These are phyloP conservation scores for Roridomyces roridus DNA, from an alignment of 768 basidiomycete genomes.

Conservation along the genomic window DNA sequence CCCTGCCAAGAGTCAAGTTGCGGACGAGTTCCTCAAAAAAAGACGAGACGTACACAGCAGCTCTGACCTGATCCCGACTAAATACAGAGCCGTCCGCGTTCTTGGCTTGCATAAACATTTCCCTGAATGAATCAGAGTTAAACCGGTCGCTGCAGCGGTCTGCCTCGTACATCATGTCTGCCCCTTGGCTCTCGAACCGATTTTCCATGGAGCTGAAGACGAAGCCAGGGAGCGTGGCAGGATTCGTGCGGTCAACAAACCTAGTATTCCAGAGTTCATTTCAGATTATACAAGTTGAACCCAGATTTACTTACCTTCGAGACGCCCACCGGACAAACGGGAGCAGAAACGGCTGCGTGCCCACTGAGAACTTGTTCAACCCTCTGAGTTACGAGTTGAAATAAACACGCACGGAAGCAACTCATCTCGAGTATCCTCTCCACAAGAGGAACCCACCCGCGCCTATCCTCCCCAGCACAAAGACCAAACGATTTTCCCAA, in stretches of 20 bases:
- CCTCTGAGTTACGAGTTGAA: background rate
- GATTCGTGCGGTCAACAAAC: background rate
- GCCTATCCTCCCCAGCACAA: slow-evolving; percentile 2
- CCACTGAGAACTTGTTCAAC: background rate
- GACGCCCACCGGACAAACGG: background rate
- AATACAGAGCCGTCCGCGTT: slow-evolving; percentile 13
- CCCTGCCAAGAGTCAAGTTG: background rate
- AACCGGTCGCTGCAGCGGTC: too few species aligned
- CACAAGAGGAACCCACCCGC: background rate
- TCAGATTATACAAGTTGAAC: background rate
- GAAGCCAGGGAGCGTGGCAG: background rate
- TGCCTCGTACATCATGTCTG: slow-evolving; percentile 15
- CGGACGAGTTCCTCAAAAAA: background rate
- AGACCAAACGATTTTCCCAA: slow-evolving; percentile 6
- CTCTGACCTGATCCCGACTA: background rate
- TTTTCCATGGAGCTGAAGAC: background rate
- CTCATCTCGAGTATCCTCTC: slow-evolving; percentile 5
- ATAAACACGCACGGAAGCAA: background rate
- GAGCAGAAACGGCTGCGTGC: slow-evolving; percentile 5
- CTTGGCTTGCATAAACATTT: background rate
- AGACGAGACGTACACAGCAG: background rate
- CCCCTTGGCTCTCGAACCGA: background rate
- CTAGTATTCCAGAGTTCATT: background rate
- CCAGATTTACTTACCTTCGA: slow-evolving; percentile 1
- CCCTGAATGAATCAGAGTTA: background rate